These are phyloP conservation scores for Nematocida homosporus DNA, from an alignment of 371 early-diverging fungal species.

Conservation along the genomic window DNA sequence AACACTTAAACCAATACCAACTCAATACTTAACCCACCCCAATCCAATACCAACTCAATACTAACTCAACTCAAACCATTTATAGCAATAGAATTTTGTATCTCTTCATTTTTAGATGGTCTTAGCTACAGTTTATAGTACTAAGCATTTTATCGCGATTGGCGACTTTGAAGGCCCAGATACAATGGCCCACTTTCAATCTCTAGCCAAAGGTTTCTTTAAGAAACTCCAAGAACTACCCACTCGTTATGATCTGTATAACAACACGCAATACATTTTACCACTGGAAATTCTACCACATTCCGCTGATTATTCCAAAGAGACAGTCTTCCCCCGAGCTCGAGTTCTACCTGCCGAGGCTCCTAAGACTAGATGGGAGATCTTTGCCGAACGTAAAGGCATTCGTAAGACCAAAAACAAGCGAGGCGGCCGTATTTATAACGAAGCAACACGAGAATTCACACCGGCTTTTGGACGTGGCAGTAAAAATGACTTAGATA, in stretches of 20 bases:
- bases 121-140: background rate
- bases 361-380: constrained; percentile 85
- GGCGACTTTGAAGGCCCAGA: background rate
- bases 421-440: constrained; percentile 74
- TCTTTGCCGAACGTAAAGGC: constrained; percentile 92
- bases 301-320: constrained; percentile 40
- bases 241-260: constrained; percentile 41
- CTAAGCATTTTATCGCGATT: constrained; percentile 42
- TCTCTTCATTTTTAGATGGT: background rate
- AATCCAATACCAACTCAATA: too few relatives aligned
- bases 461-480: constrained; percentile 82
- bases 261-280: constrained; percentile 24
- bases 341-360: constrained; percentile 41
- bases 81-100: background rate
- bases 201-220: constrained; percentile 1
- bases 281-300: constrained; percentile 39
- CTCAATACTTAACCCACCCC: too few relatives aligned
- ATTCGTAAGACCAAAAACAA: constrained; percentile 73
- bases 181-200: constrained; percentile 1
- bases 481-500: constrained; percentile 71
- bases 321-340: constrained; percentile 42
- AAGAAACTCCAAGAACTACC: constrained; percentile 37
- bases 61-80: too few relatives aligned
- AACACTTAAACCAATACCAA: too few relatives aligned
- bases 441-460: constrained; percentile 79